Evolutionary conservation across 352 stramenopile genomes (phyloP).

Genomic region (Globisporangium radiosum): DNA sequence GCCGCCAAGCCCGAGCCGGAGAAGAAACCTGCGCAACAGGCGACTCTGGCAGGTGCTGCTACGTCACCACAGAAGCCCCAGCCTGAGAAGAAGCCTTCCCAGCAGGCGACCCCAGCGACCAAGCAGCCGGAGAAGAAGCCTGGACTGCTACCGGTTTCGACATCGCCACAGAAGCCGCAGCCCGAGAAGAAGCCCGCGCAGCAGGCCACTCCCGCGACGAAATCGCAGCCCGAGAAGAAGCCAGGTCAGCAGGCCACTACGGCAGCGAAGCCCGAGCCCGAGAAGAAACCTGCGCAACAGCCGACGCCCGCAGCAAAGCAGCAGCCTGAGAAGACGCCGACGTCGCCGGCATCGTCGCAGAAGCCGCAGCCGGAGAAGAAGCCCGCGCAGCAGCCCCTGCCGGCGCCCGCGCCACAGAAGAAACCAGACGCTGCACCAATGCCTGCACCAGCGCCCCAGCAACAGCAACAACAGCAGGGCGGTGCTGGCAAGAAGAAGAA

Average conservation of each 20-base stretch:
- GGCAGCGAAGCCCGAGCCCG: too few species aligned
- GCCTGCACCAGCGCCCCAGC: neutral
- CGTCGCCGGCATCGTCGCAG: too few species aligned
- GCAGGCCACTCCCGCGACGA: too few species aligned
- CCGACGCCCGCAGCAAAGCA: too few species aligned
- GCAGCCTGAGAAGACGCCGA: too few species aligned
- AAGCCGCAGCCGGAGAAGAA: too few species aligned
- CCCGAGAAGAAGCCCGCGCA: too few species aligned
- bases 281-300: too few species aligned
- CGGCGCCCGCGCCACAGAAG: too few species aligned
- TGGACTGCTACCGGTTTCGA: neutral
- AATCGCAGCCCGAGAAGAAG: too few species aligned
- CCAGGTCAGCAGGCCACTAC: too few species aligned
- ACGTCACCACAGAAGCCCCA: neutral
- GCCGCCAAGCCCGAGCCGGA: constrained; percentile 4
- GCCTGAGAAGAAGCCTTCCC: neutral
- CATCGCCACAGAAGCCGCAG: neutral
- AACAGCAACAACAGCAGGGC: neutral
- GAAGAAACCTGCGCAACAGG: constrained; percentile 1
- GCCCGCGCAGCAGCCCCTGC: too few species aligned
- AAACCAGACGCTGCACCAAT: neutral
- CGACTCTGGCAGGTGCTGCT: neutral
- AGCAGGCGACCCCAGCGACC: neutral
- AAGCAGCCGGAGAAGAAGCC: neutral
- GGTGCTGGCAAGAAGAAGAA: neutral